Base-by-base conservation (phyloP, 192 early-diverging fungal genomes). In the Linnemannia zychae region DNA sequence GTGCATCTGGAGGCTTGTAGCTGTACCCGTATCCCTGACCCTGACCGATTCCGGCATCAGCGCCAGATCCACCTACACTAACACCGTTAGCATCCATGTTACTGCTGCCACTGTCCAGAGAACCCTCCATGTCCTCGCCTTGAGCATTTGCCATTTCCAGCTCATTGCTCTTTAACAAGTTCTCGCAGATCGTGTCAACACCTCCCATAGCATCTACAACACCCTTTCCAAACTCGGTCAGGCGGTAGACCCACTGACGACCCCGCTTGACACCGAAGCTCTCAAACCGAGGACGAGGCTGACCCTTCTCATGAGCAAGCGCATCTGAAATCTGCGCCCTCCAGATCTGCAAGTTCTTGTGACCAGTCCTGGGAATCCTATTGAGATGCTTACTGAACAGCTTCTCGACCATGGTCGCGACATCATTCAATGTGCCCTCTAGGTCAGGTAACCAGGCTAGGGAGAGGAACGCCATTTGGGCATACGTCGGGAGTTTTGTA, bases 331-430 rank as follows among this genome's bases (percentile, higher is more conserved):
- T 79, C 28, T 85, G 83, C 40, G 83, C 83, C 46, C 83, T 74
- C 83, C 83, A 85, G 38, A 85, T 85, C 78, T 85, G 83, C 34
- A 85, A 28, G 65, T 85, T 85, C 50, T 85, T 85, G 76, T 85
- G 83, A 4, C 83, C 83, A 24, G 83, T 85, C 31, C 83, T 74
- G 6, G 83, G 83, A 5, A 85, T 85, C 13, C 83, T 52, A 70
- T 85, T 85, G 70, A 85, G 38, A 37, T 85, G 74, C 17, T 78
- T 77, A 52, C 83, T 79, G 44, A 85, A 85, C 46, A 85, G 69
- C 24, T 79, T 79, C 49, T 85, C 83, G 1, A 85, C 83, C 83
- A 85, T 85, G 1, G 74, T 67, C 22, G 83, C 83, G 16, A 85
- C 83, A 71, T 85, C 83, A 44, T 76, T 85, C 44, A 85, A 18